Conservation (phyloP, 2,329 filamentous ascomycete species). For the Paracoccidioides lutzii region DNA sequence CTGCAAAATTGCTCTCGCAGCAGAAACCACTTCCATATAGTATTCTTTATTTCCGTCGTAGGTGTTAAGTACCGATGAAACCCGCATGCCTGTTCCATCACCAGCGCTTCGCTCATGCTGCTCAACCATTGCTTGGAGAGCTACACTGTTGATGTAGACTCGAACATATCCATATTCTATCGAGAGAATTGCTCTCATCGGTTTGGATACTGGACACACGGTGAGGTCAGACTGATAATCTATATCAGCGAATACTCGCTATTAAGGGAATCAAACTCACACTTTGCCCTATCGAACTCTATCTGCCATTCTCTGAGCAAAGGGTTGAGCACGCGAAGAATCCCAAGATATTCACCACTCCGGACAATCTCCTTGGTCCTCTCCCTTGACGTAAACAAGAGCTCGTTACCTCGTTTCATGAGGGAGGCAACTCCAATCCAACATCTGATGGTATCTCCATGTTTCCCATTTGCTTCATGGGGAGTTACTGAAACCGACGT, state of each 20-base stretch:
- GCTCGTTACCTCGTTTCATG: constrained; percentile 74
- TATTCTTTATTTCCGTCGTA: constrained; percentile 38
- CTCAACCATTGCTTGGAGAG: constrained; percentile 45
- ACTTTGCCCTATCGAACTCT: constrained; percentile 31
- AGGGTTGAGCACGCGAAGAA: constrained; percentile 64
- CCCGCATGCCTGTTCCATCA: constrained; percentile 8
- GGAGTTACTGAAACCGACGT: constrained; percentile 12
- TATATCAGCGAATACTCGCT: neutral
- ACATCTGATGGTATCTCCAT: constrained; percentile 31
- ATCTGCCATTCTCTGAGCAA: constrained; percentile 63
- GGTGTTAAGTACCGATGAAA: constrained; percentile 11
- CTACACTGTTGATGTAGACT: constrained; percentile 34
- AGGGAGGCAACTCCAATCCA: constrained; percentile 79
- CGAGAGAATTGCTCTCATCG: constrained; percentile 35
- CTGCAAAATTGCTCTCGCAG: constrained; percentile 40
- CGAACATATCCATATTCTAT: constrained; percentile 41
- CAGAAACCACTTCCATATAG: constrained; percentile 42
- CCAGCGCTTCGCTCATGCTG: constrained; percentile 7
- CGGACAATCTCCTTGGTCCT: constrained; percentile 73
- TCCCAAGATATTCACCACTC: constrained; percentile 60
- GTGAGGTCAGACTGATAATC: neutral
- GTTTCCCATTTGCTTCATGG: constrained; percentile 11
- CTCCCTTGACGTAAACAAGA: constrained; percentile 66
- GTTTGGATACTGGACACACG: constrained; percentile 45
- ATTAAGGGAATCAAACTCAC: constrained; percentile 5